Evolutionary conservation across 306 rosid species (phyloP), one percentile per base, ranked within the genome.

Genomic region (Trifolium pratense): DNA sequence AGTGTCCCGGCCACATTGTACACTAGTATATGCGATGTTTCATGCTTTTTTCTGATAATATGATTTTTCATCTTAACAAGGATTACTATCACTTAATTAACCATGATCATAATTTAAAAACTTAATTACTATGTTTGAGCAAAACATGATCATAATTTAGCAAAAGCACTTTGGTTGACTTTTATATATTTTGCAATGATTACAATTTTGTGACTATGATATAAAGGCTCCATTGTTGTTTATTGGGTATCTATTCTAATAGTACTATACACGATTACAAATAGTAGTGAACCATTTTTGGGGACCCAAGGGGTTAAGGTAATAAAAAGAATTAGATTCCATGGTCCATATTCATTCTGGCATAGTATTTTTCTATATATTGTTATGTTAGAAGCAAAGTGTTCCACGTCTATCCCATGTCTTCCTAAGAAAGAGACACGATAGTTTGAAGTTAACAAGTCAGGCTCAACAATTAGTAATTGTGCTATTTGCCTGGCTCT

Each of bases 281-380:
- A 80, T 46, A 37, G 79, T 40, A 63, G 70, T 37, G 61, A 43
- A 34, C 61, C 58, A 39, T 69, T 77, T 68, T 43, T 64, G 56
- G 75, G 82, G 55, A 79, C 67, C 26, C 5, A 68, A 68, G 36
- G 56, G 65, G 48, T 73, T 78, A 78, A 63, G 73, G 70, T 45
- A 82, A 74, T 73, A 21, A 56, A 57, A 46, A 53, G 87, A 83
- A 83, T 80, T 67, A 20, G 84, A 78, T 83, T 67, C 87, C 71
- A 36, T 59, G n/a, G 65, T 60, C 74, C 77, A 43, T 60, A 71
- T 71, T 68, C 60, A 68, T 43, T 66, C 36, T 76, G 9, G 43
- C 39, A n/a, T n/a, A n/a, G n/a, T 21, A 21, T 21, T 21, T 21
- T 43, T 70, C 14, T 26, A 53, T 61, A 66, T 60, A 20, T 43